phyloP scores from a whole-genome alignment of 139 green algal genomes.

The Ettlia oleoabundans region DNA sequence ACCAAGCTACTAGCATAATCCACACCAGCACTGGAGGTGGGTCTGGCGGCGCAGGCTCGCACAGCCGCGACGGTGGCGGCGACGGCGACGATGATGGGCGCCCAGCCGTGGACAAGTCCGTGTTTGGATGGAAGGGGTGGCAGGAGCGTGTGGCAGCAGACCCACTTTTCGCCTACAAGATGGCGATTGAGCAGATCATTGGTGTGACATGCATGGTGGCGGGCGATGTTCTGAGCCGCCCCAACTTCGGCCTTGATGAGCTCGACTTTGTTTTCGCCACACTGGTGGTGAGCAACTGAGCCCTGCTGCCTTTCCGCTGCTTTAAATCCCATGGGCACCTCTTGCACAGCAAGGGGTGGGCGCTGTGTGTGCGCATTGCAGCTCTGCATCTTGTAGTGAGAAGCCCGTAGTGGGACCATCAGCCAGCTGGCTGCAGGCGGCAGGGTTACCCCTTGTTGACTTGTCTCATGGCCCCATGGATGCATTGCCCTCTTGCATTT shows the following conservation, averaged over 20 bases:
- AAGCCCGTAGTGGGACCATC: too few species aligned
- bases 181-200: slow-evolving; percentile 92
- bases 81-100: background rate
- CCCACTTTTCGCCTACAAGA: slow-evolving; percentile 90
- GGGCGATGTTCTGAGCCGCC: slow-evolving; percentile 91
- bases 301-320: background rate
- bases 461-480: too few species aligned
- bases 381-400: too few species aligned
- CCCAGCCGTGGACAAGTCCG: background rate
- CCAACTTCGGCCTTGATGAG: slow-evolving; percentile 96
- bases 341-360: too few species aligned
- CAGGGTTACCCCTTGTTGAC: too few species aligned
- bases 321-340: too few species aligned
- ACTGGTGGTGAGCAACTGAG: slow-evolving; percentile 57
- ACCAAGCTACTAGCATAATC: too few species aligned
- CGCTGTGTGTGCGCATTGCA: too few species aligned
- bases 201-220: slow-evolving; percentile 89
- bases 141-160: slow-evolving; percentile 83
- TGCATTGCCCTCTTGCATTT: too few species aligned
- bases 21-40: too few species aligned
- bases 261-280: slow-evolving; percentile 98
- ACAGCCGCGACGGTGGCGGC: background rate
- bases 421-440: too few species aligned
- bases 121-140: slow-evolving; percentile 79
- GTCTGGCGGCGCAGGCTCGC: background rate